These are phyloP conservation scores for Nicotiana knightiana DNA, from an alignment of 257 asterid genomes.

Conservation along the genomic window DNA sequence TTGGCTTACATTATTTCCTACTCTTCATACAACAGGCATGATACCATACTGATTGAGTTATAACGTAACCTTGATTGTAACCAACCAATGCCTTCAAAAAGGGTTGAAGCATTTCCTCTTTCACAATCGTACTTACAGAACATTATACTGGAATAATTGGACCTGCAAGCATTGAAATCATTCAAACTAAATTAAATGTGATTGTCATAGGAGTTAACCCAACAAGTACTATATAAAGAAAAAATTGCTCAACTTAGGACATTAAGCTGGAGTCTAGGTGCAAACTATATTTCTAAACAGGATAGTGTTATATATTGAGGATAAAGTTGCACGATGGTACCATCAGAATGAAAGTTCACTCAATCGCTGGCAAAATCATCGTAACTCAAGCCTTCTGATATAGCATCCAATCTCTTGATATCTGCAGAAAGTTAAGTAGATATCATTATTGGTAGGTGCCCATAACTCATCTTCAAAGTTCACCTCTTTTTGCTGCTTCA, in stretches of 20 bases:
- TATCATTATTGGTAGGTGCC: not conserved
- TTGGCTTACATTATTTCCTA: not conserved
- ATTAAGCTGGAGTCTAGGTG: not conserved
- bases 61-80: not conserved
- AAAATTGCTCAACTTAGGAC: not conserved
- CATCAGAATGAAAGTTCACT: conserved; percentile 1
- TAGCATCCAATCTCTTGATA: conserved; percentile 39
- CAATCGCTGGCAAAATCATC: conserved; percentile 49
- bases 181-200: not conserved
- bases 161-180: not conserved
- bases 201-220: no score
- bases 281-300: not conserved
- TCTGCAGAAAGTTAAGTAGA: conserved; percentile 30
- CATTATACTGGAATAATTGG: not conserved
- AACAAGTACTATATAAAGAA: not conserved
- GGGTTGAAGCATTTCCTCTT: not conserved
- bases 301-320: not conserved
- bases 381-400: conserved; percentile 46
- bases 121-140: not conserved
- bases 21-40: not conserved
- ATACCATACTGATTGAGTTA: not conserved
- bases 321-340: conserved; percentile 5
- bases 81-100: not conserved
- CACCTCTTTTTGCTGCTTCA: not conserved
- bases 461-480: not conserved